phyloP scores from a whole-genome alignment of 495 filamentous ascomycete genomes.

The Daldinia concentrica region DNA sequence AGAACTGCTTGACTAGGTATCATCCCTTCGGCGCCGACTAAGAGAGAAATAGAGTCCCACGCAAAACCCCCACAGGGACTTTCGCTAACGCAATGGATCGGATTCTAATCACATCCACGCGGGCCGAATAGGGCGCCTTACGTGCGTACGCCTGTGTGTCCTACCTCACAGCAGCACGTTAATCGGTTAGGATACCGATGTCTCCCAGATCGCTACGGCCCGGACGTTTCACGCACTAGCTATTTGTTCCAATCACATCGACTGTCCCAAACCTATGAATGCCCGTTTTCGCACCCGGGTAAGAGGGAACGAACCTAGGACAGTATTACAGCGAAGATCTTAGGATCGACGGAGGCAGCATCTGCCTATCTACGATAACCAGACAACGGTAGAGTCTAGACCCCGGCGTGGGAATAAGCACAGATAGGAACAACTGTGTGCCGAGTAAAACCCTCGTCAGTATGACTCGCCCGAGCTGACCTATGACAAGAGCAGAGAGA shows the following conservation, averaged over 20 bases:
- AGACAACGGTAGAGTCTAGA: background rate
- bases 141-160: background rate
- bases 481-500: background rate
- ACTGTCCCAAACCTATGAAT: background rate
- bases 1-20: background rate
- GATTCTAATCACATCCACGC: background rate
- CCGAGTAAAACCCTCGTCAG: background rate
- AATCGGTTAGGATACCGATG: background rate
- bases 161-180: background rate
- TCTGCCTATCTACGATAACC: background rate
- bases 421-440: background rate
- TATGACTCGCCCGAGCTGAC: background rate
- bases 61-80: background rate
- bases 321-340: background rate
- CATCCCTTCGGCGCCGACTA: background rate
- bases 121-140: background rate
- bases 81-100: background rate
- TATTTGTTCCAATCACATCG: background rate
- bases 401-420: background rate
- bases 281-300: background rate
- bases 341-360: background rate
- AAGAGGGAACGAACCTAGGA: background rate
- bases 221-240: background rate
- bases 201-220: background rate
- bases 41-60: background rate